Percentiles rank a stretch among this genome's conserved stretches.
Evolutionary conservation across 2,329 filamentous ascomycete genomes (phyloP).

Genomic region (Pseudomassariella vexata): DNA sequence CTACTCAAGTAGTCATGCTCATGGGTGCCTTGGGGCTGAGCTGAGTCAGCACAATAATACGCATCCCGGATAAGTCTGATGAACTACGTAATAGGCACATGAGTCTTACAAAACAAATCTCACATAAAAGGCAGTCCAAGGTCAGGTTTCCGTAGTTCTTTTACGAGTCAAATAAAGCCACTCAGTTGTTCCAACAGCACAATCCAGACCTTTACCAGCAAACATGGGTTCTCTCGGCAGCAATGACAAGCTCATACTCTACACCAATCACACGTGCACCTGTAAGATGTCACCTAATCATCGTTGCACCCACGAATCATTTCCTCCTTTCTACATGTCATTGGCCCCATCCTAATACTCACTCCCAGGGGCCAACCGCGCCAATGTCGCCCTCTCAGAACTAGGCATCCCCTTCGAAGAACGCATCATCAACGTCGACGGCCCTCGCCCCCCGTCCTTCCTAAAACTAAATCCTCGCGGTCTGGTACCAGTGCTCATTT

Average conservation of each 20-base stretch:
- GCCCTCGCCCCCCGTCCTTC: conserved; percentile 6
- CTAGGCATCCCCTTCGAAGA: conserved; percentile 8
- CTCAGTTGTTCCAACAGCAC: neutral
- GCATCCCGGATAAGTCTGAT: too few relatives aligned
- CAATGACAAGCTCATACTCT: conserved; percentile 8
- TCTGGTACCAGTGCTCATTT: conserved; percentile 8
- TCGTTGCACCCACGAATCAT: too few relatives aligned
- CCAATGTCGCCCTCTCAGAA: conserved; percentile 7
- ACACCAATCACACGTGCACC: conserved; percentile 10
- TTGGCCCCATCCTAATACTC: neutral
- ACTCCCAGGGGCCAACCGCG: conserved; percentile 9
- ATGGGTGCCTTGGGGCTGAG: too few relatives aligned
- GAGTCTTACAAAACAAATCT: too few relatives aligned
- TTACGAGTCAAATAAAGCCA: neutral
- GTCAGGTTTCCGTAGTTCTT: too few relatives aligned
- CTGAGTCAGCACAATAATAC: too few relatives aligned
- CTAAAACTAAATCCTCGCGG: conserved; percentile 9
- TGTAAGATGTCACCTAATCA: conserved; percentile 3
- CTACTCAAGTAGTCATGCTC: too few relatives aligned
- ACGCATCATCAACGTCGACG: conserved; percentile 9
- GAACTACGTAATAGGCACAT: too few relatives aligned
- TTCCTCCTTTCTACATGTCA: neutral
- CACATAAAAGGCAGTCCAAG: too few relatives aligned
- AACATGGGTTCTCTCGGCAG: conserved; percentile 4
- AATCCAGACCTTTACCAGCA: neutral